Evolutionary conservation across 2,329 filamentous ascomycete species (phyloP).

Genomic region (Nemania sp.): DNA sequence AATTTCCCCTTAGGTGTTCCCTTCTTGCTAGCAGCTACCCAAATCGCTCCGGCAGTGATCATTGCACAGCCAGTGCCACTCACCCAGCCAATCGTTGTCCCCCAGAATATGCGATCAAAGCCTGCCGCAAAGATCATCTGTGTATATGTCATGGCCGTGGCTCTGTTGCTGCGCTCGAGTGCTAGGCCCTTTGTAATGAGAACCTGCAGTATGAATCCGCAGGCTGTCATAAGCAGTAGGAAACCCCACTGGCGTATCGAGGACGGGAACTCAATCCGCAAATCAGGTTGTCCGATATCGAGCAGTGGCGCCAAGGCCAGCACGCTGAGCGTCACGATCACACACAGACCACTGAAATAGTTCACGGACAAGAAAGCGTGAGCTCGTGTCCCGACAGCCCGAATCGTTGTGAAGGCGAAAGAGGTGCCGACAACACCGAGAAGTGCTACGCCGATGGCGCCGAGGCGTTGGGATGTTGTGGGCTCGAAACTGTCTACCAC

Average conservation of each 20-base stretch:
- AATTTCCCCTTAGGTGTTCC: constrained; percentile 20
- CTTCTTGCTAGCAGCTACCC: constrained; percentile 52
- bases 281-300: constrained; percentile 43
- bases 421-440: constrained; percentile 77
- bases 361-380: constrained; percentile 85
- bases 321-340: constrained; percentile 64
- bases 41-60: constrained; percentile 57
- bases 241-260: constrained; percentile 64
- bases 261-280: constrained; percentile 45
- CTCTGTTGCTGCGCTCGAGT: constrained; percentile 66
- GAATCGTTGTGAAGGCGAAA: constrained; percentile 73
- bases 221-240: constrained; percentile 67
- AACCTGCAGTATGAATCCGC: constrained; percentile 85
- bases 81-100: constrained; percentile 52
- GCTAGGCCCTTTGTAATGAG: constrained; percentile 77
- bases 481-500: constrained; percentile 44
- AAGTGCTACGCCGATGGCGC: constrained; percentile 72
- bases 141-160: constrained; percentile 61
- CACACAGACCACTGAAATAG: constrained; percentile 76
- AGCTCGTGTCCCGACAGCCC: constrained; percentile 77
- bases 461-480: constrained; percentile 62
- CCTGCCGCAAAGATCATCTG: constrained; percentile 59
- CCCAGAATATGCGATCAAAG: constrained; percentile 58
- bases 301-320: constrained; percentile 54
- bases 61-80: constrained; percentile 56